Evolutionary conservation across 164 flowering plant genomes (phyloP).

Genomic region (Warburgia ugandensis): DNA sequence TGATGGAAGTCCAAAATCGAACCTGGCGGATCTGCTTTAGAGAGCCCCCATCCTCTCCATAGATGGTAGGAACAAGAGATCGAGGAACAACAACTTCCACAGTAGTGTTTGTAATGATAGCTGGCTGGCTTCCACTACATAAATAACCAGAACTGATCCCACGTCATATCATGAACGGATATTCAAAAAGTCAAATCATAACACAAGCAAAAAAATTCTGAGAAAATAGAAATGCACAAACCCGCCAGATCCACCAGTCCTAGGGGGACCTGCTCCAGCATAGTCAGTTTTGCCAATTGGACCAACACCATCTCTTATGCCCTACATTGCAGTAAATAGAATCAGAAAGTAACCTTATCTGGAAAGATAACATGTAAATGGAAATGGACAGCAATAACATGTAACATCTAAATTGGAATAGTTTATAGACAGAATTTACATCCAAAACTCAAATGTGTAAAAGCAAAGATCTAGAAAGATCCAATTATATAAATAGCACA

Average conservation of each 20-base stretch:
- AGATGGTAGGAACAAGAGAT: conserved; percentile 62
- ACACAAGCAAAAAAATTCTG: background rate
- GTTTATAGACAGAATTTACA: too few relatives aligned
- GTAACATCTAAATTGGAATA: too few relatives aligned
- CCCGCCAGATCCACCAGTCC: conserved; percentile 66
- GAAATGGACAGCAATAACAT: too few relatives aligned
- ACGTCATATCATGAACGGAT: background rate
- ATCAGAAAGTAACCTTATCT: background rate
- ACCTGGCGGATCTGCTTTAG: conserved; percentile 81
- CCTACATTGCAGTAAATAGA: conserved; percentile 36
- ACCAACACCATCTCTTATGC: conserved; percentile 43
- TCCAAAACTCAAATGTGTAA: too few relatives aligned
- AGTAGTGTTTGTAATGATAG: conserved; percentile 80
- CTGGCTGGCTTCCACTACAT: conserved; percentile 55
- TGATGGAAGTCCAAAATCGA: background rate
- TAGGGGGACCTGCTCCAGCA: conserved; percentile 45
- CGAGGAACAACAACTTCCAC: conserved; percentile 92
- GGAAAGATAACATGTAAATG: background rate
- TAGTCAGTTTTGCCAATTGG: conserved; percentile 55
- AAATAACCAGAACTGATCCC: conserved; percentile 1
- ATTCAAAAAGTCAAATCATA: background rate
- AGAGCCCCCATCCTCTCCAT: conserved; percentile 86
- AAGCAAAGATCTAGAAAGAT: too few relatives aligned
- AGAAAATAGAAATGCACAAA: conserved; percentile 19
- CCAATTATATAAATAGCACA: too few relatives aligned